A percentile compares a stretch with the other conserved stretches of the same genome.
Evolutionary conservation across 73 alveolate species (phyloP).

Genomic region (Tetrahymena borealis): DNA sequence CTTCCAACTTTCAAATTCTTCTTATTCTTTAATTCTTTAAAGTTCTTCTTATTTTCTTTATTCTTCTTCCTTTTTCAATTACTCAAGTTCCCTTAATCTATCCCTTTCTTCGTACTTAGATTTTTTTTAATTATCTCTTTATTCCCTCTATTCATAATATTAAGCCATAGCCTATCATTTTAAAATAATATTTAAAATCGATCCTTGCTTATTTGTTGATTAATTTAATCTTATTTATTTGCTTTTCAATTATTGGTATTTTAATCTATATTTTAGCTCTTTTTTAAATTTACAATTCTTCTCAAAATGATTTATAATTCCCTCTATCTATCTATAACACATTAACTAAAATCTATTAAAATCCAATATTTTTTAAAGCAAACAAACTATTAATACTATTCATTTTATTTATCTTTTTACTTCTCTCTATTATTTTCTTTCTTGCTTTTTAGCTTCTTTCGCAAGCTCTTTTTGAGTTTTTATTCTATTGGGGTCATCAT

Average conservation of each 20-base stretch:
- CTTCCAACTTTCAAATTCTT: slow-evolving; percentile 71
- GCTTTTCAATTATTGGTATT: too few species aligned
- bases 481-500: slow-evolving; percentile 1
- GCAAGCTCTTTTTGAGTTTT: slow-evolving; percentile 53
- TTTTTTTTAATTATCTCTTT: slow-evolving; percentile 37
- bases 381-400: too few species aligned
- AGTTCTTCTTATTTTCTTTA: slow-evolving; percentile 52
- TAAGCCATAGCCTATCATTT: slow-evolving; percentile 22
- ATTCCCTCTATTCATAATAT: slow-evolving; percentile 29
- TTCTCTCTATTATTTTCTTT: slow-evolving; percentile 31
- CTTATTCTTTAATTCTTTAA: slow-evolving; percentile 51
- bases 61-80: slow-evolving; percentile 46
- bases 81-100: slow-evolving; percentile 40
- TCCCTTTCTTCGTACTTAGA: slow-evolving; percentile 47
- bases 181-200: not conserved
- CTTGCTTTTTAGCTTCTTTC: slow-evolving; percentile 52
- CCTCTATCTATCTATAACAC: too few species aligned
- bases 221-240: too few species aligned
- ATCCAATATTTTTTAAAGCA: too few species aligned
- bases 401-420: slow-evolving; percentile 9
- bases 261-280: too few species aligned
- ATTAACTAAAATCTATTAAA: too few species aligned
- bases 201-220: too few species aligned
- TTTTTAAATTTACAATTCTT: too few species aligned
- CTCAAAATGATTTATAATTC: too few species aligned